phyloP scores from a whole-genome alignment of 169 alveolate species.

The Besnoitia besnoiti region DNA sequence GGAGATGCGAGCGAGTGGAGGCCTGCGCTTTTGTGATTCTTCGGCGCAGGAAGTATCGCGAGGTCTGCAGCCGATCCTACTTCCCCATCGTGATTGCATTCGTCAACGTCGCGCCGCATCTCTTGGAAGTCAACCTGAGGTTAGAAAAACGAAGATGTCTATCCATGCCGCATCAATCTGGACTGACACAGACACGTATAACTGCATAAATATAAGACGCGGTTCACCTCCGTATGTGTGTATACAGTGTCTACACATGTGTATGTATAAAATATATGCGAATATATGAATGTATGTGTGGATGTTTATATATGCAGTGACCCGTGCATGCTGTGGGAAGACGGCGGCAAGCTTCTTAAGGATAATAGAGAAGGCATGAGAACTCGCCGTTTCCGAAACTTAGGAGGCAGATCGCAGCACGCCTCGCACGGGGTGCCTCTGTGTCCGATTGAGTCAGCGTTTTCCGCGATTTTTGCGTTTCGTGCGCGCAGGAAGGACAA shows the following conservation, averaged over 20 bases:
- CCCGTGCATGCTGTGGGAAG: too few relatives aligned
- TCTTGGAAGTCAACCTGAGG: constrained; percentile 17
- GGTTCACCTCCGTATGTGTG: background rate
- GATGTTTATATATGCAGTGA: background rate
- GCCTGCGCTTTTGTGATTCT: too few relatives aligned
- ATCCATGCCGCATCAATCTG: background rate
- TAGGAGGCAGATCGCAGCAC: too few relatives aligned
- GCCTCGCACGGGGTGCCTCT: too few relatives aligned
- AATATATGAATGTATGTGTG: background rate
- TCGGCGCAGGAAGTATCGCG: background rate
- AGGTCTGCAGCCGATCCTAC: background rate
- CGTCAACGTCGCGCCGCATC: background rate
- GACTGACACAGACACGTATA: background rate
- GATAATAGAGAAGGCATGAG: too few relatives aligned
- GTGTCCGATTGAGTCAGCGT: too few relatives aligned
- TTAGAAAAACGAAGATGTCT: background rate
- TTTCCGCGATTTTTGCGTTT: too few relatives aligned
- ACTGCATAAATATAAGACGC: background rate
- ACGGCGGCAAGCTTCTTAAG: too few relatives aligned
- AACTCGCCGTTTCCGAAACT: too few relatives aligned
- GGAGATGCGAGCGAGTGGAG: too few relatives aligned
- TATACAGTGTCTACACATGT: background rate
- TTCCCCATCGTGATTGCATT: background rate
- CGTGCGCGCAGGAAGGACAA: constrained; percentile 46
- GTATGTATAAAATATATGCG: background rate